Percentiles rank a stretch among this genome's conserved stretches.
phyloP scores from a whole-genome alignment of 129 eudicot species.

The Rutidosis leptorrhynchoides region DNA sequence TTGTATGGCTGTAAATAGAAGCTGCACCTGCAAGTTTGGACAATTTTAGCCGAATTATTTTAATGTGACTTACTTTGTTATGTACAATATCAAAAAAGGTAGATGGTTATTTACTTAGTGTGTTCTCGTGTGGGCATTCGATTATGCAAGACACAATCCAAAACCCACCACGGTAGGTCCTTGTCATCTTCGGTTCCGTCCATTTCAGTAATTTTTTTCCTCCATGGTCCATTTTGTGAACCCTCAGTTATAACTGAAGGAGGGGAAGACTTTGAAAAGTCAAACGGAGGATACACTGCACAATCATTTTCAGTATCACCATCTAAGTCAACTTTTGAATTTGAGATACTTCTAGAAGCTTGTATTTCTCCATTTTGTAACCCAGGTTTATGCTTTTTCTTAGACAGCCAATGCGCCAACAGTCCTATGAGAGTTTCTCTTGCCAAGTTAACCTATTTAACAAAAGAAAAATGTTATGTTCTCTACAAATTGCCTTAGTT shows the following conservation, averaged over 20 bases:
- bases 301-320: constrained; percentile 72
- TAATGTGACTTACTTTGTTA: constrained; percentile 1
- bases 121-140: constrained; percentile 96
- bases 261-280: constrained; percentile 69
- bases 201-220: constrained; percentile 81
- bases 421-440: constrained; percentile 97
- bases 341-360: constrained; percentile 51
- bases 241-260: constrained; percentile 98
- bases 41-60: background rate
- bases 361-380: constrained; percentile 71
- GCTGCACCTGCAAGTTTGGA: constrained; percentile 68
- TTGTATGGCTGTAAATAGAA: constrained; percentile 86
- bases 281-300: constrained; percentile 87
- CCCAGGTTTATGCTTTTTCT: constrained; percentile 74
- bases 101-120: constrained; percentile 76
- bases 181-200: constrained; percentile 94
- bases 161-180: constrained; percentile 93
- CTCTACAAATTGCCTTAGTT: background rate
- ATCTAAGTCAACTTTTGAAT: constrained; percentile 75
- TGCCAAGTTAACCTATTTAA: constrained; percentile 79
- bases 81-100: background rate
- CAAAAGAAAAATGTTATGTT: background rate
- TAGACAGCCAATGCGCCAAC: constrained; percentile 77
- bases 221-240: constrained; percentile 89
- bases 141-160: constrained; percentile 80